Base-by-base conservation (phyloP, 2,329 filamentous ascomycete genomes). In the Diaporthe citri region DNA sequence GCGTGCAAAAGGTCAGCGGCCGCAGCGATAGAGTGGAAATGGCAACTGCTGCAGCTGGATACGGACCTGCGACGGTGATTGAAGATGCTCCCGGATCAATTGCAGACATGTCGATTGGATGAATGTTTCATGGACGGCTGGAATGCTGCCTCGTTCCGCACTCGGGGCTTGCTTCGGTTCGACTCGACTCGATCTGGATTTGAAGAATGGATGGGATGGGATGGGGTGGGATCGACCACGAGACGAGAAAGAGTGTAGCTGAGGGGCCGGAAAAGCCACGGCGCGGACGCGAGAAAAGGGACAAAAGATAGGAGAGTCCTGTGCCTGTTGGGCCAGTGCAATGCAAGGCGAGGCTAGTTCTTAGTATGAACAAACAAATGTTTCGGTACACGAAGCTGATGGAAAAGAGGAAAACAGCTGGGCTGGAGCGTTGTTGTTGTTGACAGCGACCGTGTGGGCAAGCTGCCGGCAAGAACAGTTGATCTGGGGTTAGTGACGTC, bases 21-120 rank as follows among this genome's bases (percentile, higher is more conserved):
- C 13, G 31, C 31, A 74, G 72, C 28, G 43, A 57, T 25, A 22
- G 41, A n/a, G 15, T 36, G 51, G 39, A 10, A 34, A 6, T 15
- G 31, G 22, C 25, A 15, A 22, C 9, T 8, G 25, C 62, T 66
- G 70, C 25, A 64, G 71, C 28, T 51, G 41, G 39, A 25, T 36
- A 51, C 86, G 51, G 84, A 91, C 89, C 88, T 79, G 89, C 86
- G 80, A 91, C 90, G 66, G 86, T 88, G 81, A 92, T 92, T 56
- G 90, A 91, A 59, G 89, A 90, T 46, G 87, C 87, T 77, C 86
- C 85, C n/a, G 86, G 84, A 75, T 88, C 85, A 77, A 78, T 75
- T 25, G 79, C 74, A 76, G 80, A 76, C 84, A 85, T 85, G 51
- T 71, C 69, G 75, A 56, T 59, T 72, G 67, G 41, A 46, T 17